These are phyloP conservation scores for Lactarius quietus DNA, from an alignment of 768 basidiomycete genomes.

Conservation along the genomic window DNA sequence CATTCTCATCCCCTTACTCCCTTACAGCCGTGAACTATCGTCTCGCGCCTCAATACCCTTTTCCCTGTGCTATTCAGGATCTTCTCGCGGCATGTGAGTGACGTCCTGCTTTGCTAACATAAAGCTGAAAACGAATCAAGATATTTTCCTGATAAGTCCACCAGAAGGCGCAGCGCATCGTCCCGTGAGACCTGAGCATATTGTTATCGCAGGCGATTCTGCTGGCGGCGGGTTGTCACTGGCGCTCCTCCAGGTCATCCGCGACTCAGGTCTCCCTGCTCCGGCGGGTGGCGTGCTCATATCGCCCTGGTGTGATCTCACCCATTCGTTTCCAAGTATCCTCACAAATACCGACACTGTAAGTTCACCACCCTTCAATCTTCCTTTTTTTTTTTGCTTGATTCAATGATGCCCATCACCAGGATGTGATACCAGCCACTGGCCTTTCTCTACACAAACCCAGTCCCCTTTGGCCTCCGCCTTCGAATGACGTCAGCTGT, in stretches of 20 bases:
- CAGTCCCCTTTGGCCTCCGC: constrained; percentile 76
- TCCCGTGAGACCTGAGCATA: constrained; percentile 75
- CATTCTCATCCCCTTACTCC: neutral
- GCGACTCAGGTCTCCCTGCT: constrained; percentile 74
- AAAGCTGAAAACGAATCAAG: constrained; percentile 37
- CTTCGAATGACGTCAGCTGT: constrained; percentile 55
- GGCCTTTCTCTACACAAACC: constrained; percentile 79
- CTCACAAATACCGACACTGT: constrained; percentile 83
- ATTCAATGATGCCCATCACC: neutral
- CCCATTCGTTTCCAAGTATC: constrained; percentile 91
- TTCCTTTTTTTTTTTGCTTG: neutral
- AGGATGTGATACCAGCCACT: constrained; percentile 80
- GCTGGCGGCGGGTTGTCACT: constrained; percentile 88
- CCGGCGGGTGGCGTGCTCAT: constrained; percentile 89
- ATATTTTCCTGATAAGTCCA: constrained; percentile 86
- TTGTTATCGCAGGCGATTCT: constrained; percentile 87
- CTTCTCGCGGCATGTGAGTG: constrained; percentile 77
- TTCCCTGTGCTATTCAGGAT: constrained; percentile 91
- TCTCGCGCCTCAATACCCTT: constrained; percentile 96
- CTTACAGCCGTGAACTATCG: constrained; percentile 70
- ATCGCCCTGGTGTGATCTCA: constrained; percentile 92
- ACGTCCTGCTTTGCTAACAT: neutral
- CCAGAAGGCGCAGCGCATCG: constrained; percentile 73
- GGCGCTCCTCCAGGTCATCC: constrained; percentile 80
- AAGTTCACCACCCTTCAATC: constrained; percentile 31